Base-by-base conservation (phyloP, 306 rosid species). In the Spatholobus suberectus region DNA sequence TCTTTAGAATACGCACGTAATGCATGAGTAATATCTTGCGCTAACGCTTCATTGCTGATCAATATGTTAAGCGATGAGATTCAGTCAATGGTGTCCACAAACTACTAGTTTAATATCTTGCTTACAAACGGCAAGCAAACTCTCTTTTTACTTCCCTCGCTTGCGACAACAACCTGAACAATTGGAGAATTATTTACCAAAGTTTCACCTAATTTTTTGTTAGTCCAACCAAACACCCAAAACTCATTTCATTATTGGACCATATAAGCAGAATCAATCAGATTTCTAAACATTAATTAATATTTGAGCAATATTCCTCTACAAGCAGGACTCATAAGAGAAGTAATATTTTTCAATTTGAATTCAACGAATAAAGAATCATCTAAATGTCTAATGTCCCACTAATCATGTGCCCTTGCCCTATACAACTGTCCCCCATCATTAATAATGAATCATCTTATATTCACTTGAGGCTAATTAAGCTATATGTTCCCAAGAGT, bases 281-380 rank as follows among this genome's bases (percentile, higher is more conserved):
- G 62, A 44, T 59, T 34, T 61, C 9, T 8, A 40, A 54, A 18
- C 59, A 6, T 32, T 46, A 67, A 73, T 46, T 52, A 67, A 67
- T 27, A 58, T 27, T 51, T 83, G 65, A 63, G 38, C 65, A 77
- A 70, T 62, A 76, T 67, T 62, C 43, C 35, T 59, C 75, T 49
- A 75, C 76, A 76, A 27, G 52, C 23, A 83, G 4, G 43, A 63
- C 54, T 65, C 51, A 23, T 32, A 80, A 35, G 55, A 59, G 32
- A 65, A 63, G 29, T 35, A 70, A 27, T 2, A 62, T 62, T 78
- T 62, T 78, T 32, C 82, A 77, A 29, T 81, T 75, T 79, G 81
- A 75, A 80, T 62, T 82, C 68, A 86, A 91, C 83, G 98, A 95
- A 91, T 89, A 95, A 94, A 93, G 98, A 94, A 94, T 93, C 57